Conservation (phyloP, 176 grass and related monocot species). For the Raddia guianensis region DNA sequence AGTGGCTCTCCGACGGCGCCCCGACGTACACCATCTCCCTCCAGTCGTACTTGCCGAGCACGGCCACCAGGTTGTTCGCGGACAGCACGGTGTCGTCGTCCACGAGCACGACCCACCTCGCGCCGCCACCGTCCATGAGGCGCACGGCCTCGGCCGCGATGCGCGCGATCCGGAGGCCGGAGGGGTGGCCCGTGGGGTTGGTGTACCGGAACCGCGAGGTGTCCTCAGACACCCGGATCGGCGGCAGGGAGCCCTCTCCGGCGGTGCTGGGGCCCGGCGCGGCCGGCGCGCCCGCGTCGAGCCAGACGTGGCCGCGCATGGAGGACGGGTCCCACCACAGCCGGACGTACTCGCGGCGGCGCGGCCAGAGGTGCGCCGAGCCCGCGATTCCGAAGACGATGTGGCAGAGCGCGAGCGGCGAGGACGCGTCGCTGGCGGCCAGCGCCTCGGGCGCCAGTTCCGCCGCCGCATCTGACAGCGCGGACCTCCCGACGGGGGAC, state of each 20-base stretch:
- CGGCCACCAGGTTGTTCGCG: conserved; percentile 77
- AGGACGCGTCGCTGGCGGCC: not conserved
- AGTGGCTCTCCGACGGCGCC: conserved; percentile 88
- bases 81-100: conserved; percentile 92
- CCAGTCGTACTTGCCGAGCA: conserved; percentile 94
- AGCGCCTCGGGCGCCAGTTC: not conserved
- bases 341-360: conserved; percentile 72
- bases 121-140: conserved; percentile 49
- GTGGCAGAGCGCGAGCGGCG: conserved; percentile 59
- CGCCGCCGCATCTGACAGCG: conserved; percentile 1
- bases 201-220: conserved; percentile 93
- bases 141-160: conserved; percentile 87
- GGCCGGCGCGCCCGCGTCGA: conserved; percentile 47
- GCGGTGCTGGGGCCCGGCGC: conserved; percentile 44
- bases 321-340: conserved; percentile 80
- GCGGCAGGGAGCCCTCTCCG: conserved; percentile 50
- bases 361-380: conserved; percentile 88
- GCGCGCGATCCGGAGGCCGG: conserved; percentile 88
- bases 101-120: conserved; percentile 85
- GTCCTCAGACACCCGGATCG: conserved; percentile 90
- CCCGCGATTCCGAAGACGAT: conserved; percentile 90
- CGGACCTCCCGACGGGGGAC: not conserved
- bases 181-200: conserved; percentile 94
- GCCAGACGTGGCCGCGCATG: conserved; percentile 85
- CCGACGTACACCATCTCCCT: conserved; percentile 94